Percentiles rank a stretch among this genome's conserved stretches.
phyloP scores from a whole-genome alignment of 2,329 filamentous ascomycete species.

The Orbilia javanica region DNA sequence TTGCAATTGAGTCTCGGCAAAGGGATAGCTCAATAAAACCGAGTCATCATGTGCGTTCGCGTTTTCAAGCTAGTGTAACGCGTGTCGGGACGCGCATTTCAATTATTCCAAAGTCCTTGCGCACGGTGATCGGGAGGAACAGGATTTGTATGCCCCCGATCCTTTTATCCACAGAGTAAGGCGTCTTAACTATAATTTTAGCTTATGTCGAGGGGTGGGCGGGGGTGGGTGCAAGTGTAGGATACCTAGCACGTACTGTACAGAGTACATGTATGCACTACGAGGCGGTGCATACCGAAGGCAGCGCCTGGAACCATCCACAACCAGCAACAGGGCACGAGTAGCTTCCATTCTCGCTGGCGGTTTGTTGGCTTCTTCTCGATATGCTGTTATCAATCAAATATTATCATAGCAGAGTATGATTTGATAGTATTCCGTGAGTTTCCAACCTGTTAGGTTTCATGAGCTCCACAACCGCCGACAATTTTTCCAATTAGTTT shows the following conservation, averaged over 20 bases:
- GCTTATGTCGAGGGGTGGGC: neutral
- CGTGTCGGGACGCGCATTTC: constrained; percentile 21
- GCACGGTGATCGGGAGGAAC: no score
- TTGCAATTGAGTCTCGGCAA: neutral
- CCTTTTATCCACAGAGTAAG: no score
- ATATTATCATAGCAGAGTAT: neutral
- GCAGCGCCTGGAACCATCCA: constrained; percentile 37
- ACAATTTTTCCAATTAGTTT: constrained; percentile 33
- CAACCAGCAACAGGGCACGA: constrained; percentile 34
- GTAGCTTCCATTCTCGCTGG: constrained; percentile 42
- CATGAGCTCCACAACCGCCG: constrained; percentile 27
- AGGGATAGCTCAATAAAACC: neutral
- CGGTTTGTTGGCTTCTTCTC: constrained; percentile 14
- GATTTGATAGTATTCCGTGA: constrained; percentile 41
- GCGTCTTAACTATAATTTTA: neutral
- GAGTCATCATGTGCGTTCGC: constrained; percentile 57
- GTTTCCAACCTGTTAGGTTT: constrained; percentile 20
- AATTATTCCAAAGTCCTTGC: no score
- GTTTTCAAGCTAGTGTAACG: constrained; percentile 23
- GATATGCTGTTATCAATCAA: constrained; percentile 1
- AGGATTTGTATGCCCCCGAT: no score
- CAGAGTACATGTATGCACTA: constrained; percentile 16
- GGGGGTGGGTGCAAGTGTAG: neutral
- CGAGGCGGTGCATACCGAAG: constrained; percentile 37
- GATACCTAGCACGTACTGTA: neutral